These are phyloP conservation scores for Limonium bicolor DNA, from an alignment of 148 eudicot species.

Conservation along the genomic window DNA sequence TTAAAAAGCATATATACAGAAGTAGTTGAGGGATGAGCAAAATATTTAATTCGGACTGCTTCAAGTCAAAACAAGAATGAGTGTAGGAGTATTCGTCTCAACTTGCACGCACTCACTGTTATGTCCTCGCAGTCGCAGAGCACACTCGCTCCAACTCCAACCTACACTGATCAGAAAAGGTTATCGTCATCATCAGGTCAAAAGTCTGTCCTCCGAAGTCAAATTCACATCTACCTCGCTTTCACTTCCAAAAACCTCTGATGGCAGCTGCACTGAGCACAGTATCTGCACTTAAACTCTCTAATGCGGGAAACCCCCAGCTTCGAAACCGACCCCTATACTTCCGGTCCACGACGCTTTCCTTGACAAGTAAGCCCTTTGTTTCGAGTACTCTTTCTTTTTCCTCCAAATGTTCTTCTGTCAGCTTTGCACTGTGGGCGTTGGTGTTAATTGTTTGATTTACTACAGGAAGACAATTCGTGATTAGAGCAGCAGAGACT, in stretches of 20 bases:
- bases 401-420: neutral
- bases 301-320: slow-evolving; percentile 15
- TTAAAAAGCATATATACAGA: too few species aligned
- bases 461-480: slow-evolving; percentile 42
- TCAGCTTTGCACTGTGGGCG: neutral
- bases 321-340: slow-evolving; percentile 17
- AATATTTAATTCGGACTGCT: too few species aligned
- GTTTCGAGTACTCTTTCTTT: neutral
- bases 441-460: neutral
- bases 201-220: too few species aligned
- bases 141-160: too few species aligned
- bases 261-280: slow-evolving; percentile 46
- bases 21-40: too few species aligned
- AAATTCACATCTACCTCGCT: too few species aligned
- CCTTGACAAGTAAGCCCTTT: slow-evolving; percentile 28
- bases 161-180: too few species aligned
- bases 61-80: too few species aligned
- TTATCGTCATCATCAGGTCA: too few species aligned
- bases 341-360: slow-evolving; percentile 14
- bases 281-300: slow-evolving; percentile 25
- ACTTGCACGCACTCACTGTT: too few species aligned
- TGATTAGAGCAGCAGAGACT: slow-evolving; percentile 65
- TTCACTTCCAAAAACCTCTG: slow-evolving; percentile 1
- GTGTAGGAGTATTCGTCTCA: too few species aligned
- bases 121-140: too few species aligned